A percentile compares a stretch with the other conserved stretches of the same genome.
Evolutionary conservation across 2,329 filamentous ascomycete species (phyloP).

Genomic region (Tolypocladium tropicale): DNA sequence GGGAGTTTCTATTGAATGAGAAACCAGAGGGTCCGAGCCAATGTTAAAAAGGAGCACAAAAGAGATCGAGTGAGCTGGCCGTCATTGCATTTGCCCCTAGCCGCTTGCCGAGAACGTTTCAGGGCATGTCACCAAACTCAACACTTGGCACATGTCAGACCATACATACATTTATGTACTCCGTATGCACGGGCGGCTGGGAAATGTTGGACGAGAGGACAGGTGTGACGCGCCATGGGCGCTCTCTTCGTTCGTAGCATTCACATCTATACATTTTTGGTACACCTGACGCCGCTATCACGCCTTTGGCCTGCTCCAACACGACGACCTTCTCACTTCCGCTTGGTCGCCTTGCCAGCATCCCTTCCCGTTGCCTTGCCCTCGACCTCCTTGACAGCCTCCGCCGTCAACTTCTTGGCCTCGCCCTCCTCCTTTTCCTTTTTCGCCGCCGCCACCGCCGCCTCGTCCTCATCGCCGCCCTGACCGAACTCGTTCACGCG

Average conservation of each 20-base stretch:
- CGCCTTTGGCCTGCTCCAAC: background rate
- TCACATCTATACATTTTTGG: too few species aligned
- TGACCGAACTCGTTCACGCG: conserved; percentile 97
- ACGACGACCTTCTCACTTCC: conserved; percentile 19
- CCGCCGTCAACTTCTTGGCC: conserved; percentile 27
- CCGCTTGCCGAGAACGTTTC: background rate
- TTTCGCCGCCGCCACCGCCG: conserved; percentile 18
- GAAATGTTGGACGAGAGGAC: background rate
- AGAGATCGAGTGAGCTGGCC: background rate
- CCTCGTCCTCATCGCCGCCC: conserved; percentile 80
- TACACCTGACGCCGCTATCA: too few species aligned
- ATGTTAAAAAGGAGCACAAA: too few species aligned
- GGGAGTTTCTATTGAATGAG: too few species aligned
- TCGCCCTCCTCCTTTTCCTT: conserved; percentile 21
- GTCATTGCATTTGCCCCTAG: background rate
- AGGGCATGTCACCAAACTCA: background rate
- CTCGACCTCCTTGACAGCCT: conserved; percentile 25
- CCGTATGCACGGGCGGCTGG: background rate
- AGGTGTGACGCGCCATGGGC: background rate
- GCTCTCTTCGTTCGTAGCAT: too few species aligned
- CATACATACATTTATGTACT: too few species aligned
- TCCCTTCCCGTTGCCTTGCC: conserved; percentile 40
- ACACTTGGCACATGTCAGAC: background rate
- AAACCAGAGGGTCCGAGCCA: too few species aligned
- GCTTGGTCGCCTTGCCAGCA: conserved; percentile 33